phyloP scores from a whole-genome alignment of 2,329 filamentous ascomycete species.

The Xylaria sp. region DNA sequence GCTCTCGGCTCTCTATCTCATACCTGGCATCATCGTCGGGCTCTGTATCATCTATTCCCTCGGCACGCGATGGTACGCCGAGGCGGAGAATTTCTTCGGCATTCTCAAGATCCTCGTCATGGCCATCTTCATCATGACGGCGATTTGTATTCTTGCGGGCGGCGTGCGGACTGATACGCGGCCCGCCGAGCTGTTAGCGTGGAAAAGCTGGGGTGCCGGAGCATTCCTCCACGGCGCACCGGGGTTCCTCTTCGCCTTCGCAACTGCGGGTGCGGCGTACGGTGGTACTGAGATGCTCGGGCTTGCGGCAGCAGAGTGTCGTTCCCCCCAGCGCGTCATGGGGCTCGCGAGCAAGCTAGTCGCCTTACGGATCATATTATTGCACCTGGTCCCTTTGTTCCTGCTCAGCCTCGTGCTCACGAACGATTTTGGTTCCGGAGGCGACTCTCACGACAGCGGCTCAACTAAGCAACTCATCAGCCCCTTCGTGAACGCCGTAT shows the following conservation, averaged over 20 bases:
- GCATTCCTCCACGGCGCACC: conserved; percentile 50
- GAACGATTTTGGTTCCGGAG: conserved; percentile 13
- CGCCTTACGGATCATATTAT: conserved; percentile 46
- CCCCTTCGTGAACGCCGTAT: conserved; percentile 24
- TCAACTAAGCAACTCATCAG: background rate
- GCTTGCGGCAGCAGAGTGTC: conserved; percentile 50
- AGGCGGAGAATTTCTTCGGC: conserved; percentile 59
- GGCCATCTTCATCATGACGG: conserved; percentile 62
- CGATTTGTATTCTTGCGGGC: conserved; percentile 57
- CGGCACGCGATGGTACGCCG: conserved; percentile 53
- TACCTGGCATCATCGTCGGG: conserved; percentile 48
- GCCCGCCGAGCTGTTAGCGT: conserved; percentile 53
- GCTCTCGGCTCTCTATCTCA: conserved; percentile 38
- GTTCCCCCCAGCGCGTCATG: conserved; percentile 46
- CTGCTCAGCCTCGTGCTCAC: conserved; percentile 44
- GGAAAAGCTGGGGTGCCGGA: conserved; percentile 56
- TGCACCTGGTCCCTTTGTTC: conserved; percentile 48
- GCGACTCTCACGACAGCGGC: background rate
- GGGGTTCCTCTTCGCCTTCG: conserved; percentile 52
- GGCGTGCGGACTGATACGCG: conserved; percentile 51
- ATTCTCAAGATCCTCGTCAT: conserved; percentile 58
- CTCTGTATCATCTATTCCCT: conserved; percentile 51
- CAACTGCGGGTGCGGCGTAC: conserved; percentile 52
- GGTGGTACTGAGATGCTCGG: conserved; percentile 54
- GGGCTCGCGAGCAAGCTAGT: conserved; percentile 48